Base-by-base conservation (phyloP, 495 filamentous ascomycete species). In the Talaromyces nanjingensis region DNA sequence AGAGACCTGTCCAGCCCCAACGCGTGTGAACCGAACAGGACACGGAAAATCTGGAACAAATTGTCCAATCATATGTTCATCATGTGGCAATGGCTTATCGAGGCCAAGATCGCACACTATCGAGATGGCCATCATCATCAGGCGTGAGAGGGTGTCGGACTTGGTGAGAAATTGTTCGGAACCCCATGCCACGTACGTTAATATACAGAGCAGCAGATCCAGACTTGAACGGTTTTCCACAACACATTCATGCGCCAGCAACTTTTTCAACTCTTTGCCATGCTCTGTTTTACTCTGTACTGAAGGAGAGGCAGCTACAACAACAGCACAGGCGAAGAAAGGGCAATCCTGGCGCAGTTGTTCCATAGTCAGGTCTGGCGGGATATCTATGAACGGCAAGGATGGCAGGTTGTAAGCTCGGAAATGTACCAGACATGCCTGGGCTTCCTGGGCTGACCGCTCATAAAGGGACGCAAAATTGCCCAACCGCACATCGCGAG, bases 81-180 rank as follows among this genome's bases (percentile, higher is more conserved):
- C 73, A 27, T 76, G 68, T 7, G 60, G 39, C 2, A 72, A 65
- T 22, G 72, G 67, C 59, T 78, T 81, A 69, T 84, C 81, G 12
- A 86, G 72, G 24, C 77, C 72, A 18, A 84, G 73, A 63, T 84
- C 82, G 18, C 73, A 77, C 0, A 83, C 73, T 33, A 87, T 34
- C 0, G 81, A 76, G 20, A 77, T 71, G 4, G 81, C 80, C 20
- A 86, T 71, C 47, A 78, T 75, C 2, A 74, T 73, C n/a, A 79
- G 67, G 16, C 81, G 72, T 7, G 74, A 72, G 42, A 82, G 65
- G 27, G 37, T 55, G 6, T 61, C 65, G 4, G 67, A 8, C 4
- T 53, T 29, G 11, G 66, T 39, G 14, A 69, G 55, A 1, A 66
- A 29, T 9, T 72, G 67, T 9, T 72, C 66, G 34, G 70, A 61